Evolutionary conservation across 768 basidiomycete genomes (phyloP).

Genomic region (Auricularia cornea): DNA sequence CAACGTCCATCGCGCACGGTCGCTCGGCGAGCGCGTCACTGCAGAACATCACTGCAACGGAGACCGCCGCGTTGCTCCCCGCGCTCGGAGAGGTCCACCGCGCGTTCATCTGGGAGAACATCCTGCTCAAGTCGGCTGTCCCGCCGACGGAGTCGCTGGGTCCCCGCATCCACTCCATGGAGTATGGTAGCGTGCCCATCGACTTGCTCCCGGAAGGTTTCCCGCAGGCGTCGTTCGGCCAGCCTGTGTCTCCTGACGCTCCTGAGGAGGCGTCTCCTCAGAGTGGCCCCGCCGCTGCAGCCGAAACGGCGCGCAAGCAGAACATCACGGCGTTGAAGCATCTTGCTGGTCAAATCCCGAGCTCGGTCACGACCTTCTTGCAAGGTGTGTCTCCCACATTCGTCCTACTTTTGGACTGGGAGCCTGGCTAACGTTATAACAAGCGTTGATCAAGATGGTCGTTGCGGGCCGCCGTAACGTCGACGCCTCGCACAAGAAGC

Average conservation of each 20-base stretch:
- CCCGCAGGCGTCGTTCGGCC: background rate
- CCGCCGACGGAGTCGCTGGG: background rate
- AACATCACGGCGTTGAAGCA: constrained; percentile 76
- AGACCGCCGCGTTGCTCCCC: constrained; percentile 52
- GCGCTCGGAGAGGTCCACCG: constrained; percentile 77
- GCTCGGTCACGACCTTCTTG: constrained; percentile 71
- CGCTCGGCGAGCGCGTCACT: constrained; percentile 67
- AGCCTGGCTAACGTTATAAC: constrained; percentile 2
- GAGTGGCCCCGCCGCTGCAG: background rate
- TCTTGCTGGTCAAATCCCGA: constrained; percentile 68
- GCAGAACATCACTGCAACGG: constrained; percentile 60
- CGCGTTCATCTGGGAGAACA: constrained; percentile 80
- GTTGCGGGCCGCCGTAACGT: constrained; percentile 64
- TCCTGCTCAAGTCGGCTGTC: constrained; percentile 57
- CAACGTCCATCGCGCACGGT: constrained; percentile 73
- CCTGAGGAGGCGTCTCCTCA: background rate
- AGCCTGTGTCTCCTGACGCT: background rate
- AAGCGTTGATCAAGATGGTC: constrained; percentile 83
- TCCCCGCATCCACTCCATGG: background rate
- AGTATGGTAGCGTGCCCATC: constrained; percentile 2
- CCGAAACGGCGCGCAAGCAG: constrained; percentile 36
- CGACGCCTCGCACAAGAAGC: constrained; percentile 67
- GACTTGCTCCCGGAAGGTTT: constrained; percentile 1
- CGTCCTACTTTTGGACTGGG: background rate
- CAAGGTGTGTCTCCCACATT: constrained; percentile 50